Conservation (phyloP, 164 flowering plant species). For the Pachysandra terminalis region DNA sequence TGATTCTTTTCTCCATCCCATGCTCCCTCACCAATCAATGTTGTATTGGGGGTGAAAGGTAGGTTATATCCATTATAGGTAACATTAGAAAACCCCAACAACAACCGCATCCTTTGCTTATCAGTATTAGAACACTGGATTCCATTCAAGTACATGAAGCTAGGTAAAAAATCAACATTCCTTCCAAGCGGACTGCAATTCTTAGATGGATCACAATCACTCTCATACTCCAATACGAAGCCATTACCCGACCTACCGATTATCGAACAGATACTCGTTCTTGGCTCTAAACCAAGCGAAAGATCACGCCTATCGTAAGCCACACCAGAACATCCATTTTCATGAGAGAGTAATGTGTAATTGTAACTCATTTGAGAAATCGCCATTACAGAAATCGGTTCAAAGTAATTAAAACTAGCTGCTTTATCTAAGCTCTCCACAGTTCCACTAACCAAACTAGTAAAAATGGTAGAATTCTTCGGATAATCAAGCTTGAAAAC, state of each 20-base stretch:
- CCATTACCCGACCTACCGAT: background rate
- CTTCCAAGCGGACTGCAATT: slow-evolving; percentile 36
- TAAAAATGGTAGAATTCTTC: slow-evolving; percentile 22
- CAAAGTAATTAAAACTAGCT: slow-evolving; percentile 21
- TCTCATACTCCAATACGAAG: slow-evolving; percentile 34
- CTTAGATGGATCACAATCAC: slow-evolving; percentile 22
- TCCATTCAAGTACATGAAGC: slow-evolving; percentile 24
- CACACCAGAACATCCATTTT: slow-evolving; percentile 12
- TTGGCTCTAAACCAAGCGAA: slow-evolving; percentile 15
- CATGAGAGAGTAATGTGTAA: slow-evolving; percentile 25
- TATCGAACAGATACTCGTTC: slow-evolving; percentile 19
- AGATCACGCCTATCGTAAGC: background rate
- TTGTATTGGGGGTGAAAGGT: slow-evolving; percentile 28
- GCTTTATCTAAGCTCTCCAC: slow-evolving; percentile 33
- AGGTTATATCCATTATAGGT: slow-evolving; percentile 12
- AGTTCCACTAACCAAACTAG: slow-evolving; percentile 44
- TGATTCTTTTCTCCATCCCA: slow-evolving; percentile 46
- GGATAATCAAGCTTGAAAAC: slow-evolving; percentile 47
- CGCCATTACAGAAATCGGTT: slow-evolving; percentile 34
- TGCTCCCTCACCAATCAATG: slow-evolving; percentile 53
- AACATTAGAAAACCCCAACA: slow-evolving; percentile 24
- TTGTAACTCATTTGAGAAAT: slow-evolving; percentile 27
- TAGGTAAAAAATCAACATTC: slow-evolving; percentile 28
- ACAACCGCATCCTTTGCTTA: slow-evolving; percentile 19
- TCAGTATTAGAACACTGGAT: slow-evolving; percentile 31